Conservation (phyloP, 306 rosid species). For the Gynostemma pentaphyllum region DNA sequence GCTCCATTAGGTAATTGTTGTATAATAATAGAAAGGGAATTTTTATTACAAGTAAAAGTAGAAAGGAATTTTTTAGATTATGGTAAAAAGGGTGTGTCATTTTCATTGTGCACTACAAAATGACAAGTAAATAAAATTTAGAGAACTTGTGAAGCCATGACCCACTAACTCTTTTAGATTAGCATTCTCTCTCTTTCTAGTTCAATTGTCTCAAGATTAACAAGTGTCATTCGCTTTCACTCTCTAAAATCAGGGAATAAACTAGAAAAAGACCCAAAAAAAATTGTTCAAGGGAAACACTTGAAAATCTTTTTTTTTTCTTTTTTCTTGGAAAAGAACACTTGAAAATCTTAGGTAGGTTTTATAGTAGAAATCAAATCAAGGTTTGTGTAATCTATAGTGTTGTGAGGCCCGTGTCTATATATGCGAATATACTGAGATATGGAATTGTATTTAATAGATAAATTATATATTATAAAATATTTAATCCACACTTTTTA, state of each 20-base stretch:
- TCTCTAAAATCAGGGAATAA: neutral
- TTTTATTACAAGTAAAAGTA: neutral
- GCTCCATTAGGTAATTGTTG: neutral
- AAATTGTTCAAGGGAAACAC: neutral
- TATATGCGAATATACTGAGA: too few relatives aligned
- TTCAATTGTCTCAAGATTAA: neutral
- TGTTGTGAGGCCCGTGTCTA: too few relatives aligned
- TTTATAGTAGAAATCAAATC: too few relatives aligned
- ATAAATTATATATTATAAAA: too few relatives aligned
- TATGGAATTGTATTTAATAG: too few relatives aligned
- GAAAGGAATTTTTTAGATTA: neutral
- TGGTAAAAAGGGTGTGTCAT: constrained; percentile 6
- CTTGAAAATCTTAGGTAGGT: too few relatives aligned
- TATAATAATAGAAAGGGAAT: constrained; percentile 2
- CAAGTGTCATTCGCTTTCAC: too few relatives aligned
- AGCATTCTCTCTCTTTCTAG: neutral
- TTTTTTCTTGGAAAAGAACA: too few relatives aligned
- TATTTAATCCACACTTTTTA: too few relatives aligned
- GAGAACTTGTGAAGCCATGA: neutral
- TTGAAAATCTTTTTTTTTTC: too few relatives aligned
- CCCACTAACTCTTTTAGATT: neutral
- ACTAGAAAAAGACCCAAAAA: neutral
- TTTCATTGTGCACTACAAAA: neutral
- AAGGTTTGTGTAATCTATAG: too few relatives aligned
- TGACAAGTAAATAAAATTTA: neutral